A percentile compares a stretch with the other conserved stretches of the same genome.
These are phyloP conservation scores for Mariannaea sp. DNA, from an alignment of 2,329 filamentous ascomycete species.

Conservation along the genomic window DNA sequence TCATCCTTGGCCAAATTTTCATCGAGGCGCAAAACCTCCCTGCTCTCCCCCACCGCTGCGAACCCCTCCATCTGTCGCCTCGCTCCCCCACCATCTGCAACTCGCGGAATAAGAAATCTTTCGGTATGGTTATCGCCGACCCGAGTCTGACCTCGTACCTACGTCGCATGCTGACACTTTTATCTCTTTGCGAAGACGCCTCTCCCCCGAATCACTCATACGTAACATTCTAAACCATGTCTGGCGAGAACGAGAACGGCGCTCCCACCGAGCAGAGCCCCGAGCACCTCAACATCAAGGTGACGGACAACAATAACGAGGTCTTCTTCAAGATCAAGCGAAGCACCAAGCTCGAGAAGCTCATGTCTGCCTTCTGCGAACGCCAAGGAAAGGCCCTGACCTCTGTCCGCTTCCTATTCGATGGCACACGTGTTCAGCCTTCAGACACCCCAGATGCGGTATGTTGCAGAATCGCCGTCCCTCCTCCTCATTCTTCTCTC, in stretches of 20 bases:
- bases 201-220: neutral
- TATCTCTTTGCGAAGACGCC: constrained; percentile 15
- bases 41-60: neutral
- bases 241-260: constrained; percentile 52
- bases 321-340: constrained; percentile 99
- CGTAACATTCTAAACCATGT: constrained; percentile 48
- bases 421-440: constrained; percentile 89
- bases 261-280: constrained; percentile 52
- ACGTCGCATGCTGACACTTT: constrained; percentile 24
- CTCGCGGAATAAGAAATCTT: constrained; percentile 10
- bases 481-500: constrained; percentile 6
- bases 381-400: constrained; percentile 85
- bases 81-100: constrained; percentile 1
- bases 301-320: constrained; percentile 99
- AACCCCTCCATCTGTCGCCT: constrained; percentile 4
- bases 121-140: constrained; percentile 11
- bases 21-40: neutral
- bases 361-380: constrained; percentile 98
- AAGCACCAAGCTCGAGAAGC: constrained; percentile 91
- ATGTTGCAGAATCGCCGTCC: constrained; percentile 49
- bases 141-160: neutral
- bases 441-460: constrained; percentile 91
- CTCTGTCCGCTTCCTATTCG: constrained; percentile 93
- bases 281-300: constrained; percentile 98
- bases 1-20: neutral